Percentiles rank a stretch among this genome's conserved stretches.
phyloP scores from a whole-genome alignment of 495 filamentous ascomycete species.

The Daldinia decipiens region DNA sequence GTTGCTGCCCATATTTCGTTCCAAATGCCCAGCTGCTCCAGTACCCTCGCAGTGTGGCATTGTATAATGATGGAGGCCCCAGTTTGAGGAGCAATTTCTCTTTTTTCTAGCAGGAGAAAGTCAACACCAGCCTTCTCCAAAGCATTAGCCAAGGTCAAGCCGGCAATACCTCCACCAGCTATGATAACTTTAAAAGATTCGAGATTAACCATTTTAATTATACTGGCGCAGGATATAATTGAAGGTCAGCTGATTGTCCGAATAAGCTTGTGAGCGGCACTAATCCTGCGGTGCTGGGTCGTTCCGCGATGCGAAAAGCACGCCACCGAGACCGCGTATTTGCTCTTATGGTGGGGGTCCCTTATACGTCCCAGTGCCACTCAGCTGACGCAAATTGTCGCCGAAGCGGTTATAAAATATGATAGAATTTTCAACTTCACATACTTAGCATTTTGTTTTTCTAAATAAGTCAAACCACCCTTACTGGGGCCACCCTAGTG shows the following conservation, averaged over 20 bases:
- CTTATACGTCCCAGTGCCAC: too few species aligned
- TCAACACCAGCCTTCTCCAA: slow-evolving; percentile 55
- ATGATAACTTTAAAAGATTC: slow-evolving; percentile 58
- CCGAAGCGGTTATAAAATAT: too few species aligned
- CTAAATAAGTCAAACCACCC: too few species aligned
- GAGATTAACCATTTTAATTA: not conserved
- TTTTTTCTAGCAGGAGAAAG: slow-evolving; percentile 58
- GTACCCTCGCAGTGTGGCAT: slow-evolving; percentile 49
- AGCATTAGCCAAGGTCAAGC: slow-evolving; percentile 55
- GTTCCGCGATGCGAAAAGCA: not conserved
- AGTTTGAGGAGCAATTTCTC: slow-evolving; percentile 53
- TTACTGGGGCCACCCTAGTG: too few species aligned
- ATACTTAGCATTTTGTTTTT: too few species aligned
- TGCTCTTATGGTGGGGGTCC: not conserved
- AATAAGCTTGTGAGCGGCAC: not conserved
- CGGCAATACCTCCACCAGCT: slow-evolving; percentile 58
- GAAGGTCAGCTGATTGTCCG: not conserved
- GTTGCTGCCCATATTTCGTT: slow-evolving; percentile 34
- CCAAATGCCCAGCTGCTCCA: slow-evolving; percentile 59
- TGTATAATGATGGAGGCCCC: slow-evolving; percentile 49
- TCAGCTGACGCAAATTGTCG: too few species aligned
- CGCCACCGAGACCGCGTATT: not conserved
- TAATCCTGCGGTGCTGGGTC: not conserved
- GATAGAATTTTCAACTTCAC: too few species aligned
- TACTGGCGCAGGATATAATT: not conserved